Evolutionary conservation across 164 flowering plant genomes (phyloP).

Genomic region (Vitis rotundifolia): DNA sequence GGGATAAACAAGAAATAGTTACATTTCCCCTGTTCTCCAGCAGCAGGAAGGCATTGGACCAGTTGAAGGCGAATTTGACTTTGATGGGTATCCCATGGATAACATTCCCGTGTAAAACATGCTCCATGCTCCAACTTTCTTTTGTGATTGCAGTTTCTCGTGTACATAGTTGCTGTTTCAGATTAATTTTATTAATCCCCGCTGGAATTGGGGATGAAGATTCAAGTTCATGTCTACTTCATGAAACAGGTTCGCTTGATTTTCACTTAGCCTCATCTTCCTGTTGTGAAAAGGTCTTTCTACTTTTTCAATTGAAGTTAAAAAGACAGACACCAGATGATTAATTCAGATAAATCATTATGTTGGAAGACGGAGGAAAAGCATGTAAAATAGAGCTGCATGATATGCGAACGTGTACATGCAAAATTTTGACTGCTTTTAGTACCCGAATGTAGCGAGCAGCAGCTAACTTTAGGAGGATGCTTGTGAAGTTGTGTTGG

Average conservation of each 20-base stretch:
- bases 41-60: slow-evolving; percentile 60
- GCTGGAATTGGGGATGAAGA: slow-evolving; percentile 7
- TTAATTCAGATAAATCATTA: neutral
- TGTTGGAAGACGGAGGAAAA: slow-evolving; percentile 5
- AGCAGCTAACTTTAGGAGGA: slow-evolving; percentile 25
- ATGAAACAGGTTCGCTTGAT: slow-evolving; percentile 2
- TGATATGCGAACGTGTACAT: slow-evolving; percentile 38
- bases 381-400: slow-evolving; percentile 22
- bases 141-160: neutral
- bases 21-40: slow-evolving; percentile 21
- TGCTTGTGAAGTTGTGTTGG: slow-evolving; percentile 5
- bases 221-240: slow-evolving; percentile 2
- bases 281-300: slow-evolving; percentile 10
- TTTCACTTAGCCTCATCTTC: slow-evolving; percentile 2
- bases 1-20: neutral
- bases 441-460: slow-evolving; percentile 22
- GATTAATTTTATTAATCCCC: slow-evolving; percentile 3
- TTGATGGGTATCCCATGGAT: slow-evolving; percentile 67
- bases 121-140: neutral
- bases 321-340: neutral
- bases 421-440: slow-evolving; percentile 41
- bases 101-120: slow-evolving; percentile 50
- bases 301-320: slow-evolving; percentile 4
- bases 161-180: slow-evolving; percentile 30
- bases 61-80: slow-evolving; percentile 55